Percentiles rank a stretch among this genome's conserved stretches.
Evolutionary conservation across 495 filamentous ascomycete species (phyloP).

Genomic region (Tuber borchii): DNA sequence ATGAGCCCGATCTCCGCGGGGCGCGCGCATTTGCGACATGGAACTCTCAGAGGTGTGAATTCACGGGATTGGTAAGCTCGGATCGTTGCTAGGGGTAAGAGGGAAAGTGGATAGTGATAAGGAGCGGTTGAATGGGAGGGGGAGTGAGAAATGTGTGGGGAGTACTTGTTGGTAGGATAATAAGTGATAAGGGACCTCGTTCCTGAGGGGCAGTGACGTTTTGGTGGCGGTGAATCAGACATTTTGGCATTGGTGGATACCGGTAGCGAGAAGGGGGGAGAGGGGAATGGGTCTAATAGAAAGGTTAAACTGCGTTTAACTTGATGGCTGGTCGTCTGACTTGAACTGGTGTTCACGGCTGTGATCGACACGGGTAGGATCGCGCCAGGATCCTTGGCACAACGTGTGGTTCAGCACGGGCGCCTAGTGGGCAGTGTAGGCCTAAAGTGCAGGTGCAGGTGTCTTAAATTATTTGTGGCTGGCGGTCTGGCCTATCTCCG

Average conservation of each 20-base stretch:
- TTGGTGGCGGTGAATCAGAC: conserved; percentile 7
- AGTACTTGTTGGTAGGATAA: conserved; percentile 5
- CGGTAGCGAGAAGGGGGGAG: background rate
- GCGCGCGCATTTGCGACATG: conserved; percentile 12
- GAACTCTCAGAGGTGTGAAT: conserved; percentile 13
- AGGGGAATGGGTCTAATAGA: background rate
- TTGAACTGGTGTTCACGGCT: background rate
- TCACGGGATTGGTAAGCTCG: conserved; percentile 14
- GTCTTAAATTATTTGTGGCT: background rate
- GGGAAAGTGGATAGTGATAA: conserved; percentile 14
- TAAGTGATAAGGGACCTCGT: conserved; percentile 7
- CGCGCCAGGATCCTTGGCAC: background rate
- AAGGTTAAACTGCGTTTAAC: background rate
- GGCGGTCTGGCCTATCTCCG: background rate
- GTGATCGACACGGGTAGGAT: conserved; percentile 2
- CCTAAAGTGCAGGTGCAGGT: background rate
- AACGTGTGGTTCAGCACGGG: background rate
- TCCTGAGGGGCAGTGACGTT: background rate
- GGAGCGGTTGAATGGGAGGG: background rate
- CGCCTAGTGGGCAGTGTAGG: background rate
- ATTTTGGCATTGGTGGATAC: conserved; percentile 4
- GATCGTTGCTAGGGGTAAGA: conserved; percentile 19
- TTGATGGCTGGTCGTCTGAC: background rate
- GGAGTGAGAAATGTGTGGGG: conserved; percentile 2
- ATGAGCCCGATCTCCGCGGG: conserved; percentile 11